Base-by-base conservation (phyloP, 768 basidiomycete genomes). In the Hericium alpestre region DNA sequence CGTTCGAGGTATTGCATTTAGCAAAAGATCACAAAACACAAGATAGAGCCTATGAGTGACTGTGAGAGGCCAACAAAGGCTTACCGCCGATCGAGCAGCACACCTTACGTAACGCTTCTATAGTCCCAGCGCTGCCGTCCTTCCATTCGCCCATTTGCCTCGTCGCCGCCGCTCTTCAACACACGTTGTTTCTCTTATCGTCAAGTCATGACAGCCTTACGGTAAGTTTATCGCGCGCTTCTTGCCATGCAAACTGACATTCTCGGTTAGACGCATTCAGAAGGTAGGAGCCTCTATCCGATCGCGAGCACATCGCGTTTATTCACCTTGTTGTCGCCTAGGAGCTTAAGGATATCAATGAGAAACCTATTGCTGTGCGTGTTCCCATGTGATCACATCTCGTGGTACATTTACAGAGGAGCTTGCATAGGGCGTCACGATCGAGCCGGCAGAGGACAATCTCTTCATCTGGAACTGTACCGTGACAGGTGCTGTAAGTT, bases 381-480 rank as follows among this genome's bases (percentile, higher is more conserved):
- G 46, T 64, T 15, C 38, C n/a, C 49, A n/a, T 18, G 32, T 12
- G 20, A 13, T 15, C 18, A 38, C 11, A 22, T 16, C 51, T 38
- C 59, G 20, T 57, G n/a, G 43, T 51, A 32, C 38, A 25, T n/a
- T 65, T 10, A 59, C 41, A 37, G 51, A 38, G 46, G 18, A 43
- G 39, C 3, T 51, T 1, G 48, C 48, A 7, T 58, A 91, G 90
- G 84, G 81, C 13, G 61, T 92, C 38, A 69, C 73, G 2, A 81
- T 84, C 15, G 79, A 83, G 47, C 74, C 81, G 1, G 73, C 78
- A 46, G 90, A 90, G 10, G 82, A 83, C 58, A 89, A 91, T 67
- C 48, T 91, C 18, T 80, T 87, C 56, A 71, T 82, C 58, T 92
- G 90, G 91, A 80, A 85, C 57, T 89, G 90, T 56, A 54, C 54